Percentiles rank a stretch among this genome's conserved stretches.
phyloP scores from a whole-genome alignment of 345 rosid genomes.

The Melaleuca alternifolia region DNA sequence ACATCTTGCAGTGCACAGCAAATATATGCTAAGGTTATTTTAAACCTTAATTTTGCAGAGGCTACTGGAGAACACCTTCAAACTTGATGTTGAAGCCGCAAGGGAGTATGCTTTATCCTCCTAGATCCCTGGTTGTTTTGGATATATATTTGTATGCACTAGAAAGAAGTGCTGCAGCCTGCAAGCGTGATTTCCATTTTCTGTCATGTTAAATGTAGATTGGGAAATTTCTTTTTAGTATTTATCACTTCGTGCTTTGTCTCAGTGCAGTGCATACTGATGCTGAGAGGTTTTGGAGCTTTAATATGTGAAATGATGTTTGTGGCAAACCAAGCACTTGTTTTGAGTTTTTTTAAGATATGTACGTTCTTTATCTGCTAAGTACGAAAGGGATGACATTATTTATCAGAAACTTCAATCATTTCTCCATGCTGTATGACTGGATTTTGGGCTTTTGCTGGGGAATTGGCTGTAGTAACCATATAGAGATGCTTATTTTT shows the following conservation, averaged over 20 bases:
- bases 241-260: neutral
- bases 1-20: neutral
- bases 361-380: neutral
- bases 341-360: neutral
- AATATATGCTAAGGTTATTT: neutral
- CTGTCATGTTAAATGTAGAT: neutral
- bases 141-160: neutral
- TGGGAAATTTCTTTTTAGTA: neutral
- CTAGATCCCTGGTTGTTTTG: neutral
- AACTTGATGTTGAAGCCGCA: slow-evolving; percentile 73
- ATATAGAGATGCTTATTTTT: neutral
- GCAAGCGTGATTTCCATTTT: neutral
- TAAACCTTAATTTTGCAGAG: slow-evolving; percentile 45
- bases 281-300: neutral
- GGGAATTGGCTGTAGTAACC: neutral
- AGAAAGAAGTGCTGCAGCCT: neutral
- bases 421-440: neutral
- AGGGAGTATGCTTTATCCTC: slow-evolving; percentile 61
- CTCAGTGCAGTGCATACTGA: neutral
- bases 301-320: neutral
- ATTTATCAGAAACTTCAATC: neutral
- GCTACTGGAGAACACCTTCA: slow-evolving; percentile 84
- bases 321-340: neutral
- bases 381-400: neutral
- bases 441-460: neutral